phyloP scores from a whole-genome alignment of 371 early-diverging fungal genomes.

The Syncephalastrum contaminatum region DNA sequence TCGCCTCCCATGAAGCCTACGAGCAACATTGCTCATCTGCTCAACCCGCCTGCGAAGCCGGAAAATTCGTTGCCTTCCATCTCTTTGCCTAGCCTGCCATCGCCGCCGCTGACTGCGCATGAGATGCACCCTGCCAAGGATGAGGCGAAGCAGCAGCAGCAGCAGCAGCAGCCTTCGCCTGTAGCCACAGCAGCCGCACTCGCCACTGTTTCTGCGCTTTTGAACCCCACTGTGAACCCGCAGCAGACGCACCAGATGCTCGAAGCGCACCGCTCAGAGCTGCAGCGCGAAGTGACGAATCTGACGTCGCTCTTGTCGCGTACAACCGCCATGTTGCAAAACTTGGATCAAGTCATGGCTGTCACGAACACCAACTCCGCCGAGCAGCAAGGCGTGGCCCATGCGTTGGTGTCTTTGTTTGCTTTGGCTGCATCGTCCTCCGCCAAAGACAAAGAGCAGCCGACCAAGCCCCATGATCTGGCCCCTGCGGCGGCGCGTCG shows the following conservation, averaged over 20 bases:
- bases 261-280: slow-evolving; percentile 61
- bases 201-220: slow-evolving; percentile 29
- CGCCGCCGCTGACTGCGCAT: slow-evolving; percentile 36
- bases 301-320: slow-evolving; percentile 56
- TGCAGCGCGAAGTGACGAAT: slow-evolving; percentile 61
- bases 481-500: slow-evolving; percentile 5
- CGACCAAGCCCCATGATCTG: background rate
- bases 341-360: slow-evolving; percentile 57
- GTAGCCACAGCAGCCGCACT: slow-evolving; percentile 22
- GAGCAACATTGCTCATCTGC: slow-evolving; percentile 30
- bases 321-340: slow-evolving; percentile 61
- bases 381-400: slow-evolving; percentile 21
- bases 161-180: slow-evolving; percentile 12
- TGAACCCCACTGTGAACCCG: slow-evolving; percentile 29
- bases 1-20: slow-evolving; percentile 42
- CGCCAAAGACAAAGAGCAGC: background rate
- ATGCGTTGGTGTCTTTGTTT: slow-evolving; percentile 42
- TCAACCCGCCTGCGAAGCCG: slow-evolving; percentile 30
- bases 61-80: slow-evolving; percentile 15
- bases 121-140: slow-evolving; percentile 19
- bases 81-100: slow-evolving; percentile 33
- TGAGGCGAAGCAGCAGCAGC: slow-evolving; percentile 3
- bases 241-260: slow-evolving; percentile 44
- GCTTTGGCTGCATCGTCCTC: slow-evolving; percentile 19
- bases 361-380: slow-evolving; percentile 15